Percentiles rank a stretch among this genome's conserved stretches.
Conservation (phyloP, 2,329 filamentous ascomycete genomes). For the Teratosphaeria pseudoeucalypti region DNA sequence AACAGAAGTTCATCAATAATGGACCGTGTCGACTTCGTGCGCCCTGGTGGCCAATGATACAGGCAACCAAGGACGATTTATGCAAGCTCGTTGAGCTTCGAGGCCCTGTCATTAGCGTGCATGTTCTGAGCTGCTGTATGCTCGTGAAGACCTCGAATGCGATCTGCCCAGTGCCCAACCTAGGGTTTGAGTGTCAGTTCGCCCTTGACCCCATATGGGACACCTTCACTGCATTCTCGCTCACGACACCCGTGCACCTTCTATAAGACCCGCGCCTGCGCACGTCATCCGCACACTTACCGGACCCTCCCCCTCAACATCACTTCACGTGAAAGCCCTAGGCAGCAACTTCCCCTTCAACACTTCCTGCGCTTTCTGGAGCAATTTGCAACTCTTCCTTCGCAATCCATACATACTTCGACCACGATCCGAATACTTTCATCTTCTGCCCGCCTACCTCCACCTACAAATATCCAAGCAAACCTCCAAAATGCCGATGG, state of each 20-base stretch:
- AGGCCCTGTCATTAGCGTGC: background rate
- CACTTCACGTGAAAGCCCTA: background rate
- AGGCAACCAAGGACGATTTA: no score
- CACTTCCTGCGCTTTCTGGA: background rate
- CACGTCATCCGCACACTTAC: background rate
- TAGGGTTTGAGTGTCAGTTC: background rate
- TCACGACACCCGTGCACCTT: background rate
- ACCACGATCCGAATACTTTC: background rate
- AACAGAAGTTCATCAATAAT: background rate
- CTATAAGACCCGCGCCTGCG: background rate
- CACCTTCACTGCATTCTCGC: background rate
- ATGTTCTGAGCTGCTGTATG: background rate
- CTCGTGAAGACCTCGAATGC: background rate
- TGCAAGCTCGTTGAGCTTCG: background rate
- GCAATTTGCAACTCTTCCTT: background rate
- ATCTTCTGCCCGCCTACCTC: background rate
- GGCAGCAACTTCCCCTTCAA: background rate
- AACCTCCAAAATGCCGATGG: background rate
- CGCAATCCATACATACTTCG: background rate
- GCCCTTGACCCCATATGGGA: background rate
- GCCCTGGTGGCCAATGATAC: background rate
- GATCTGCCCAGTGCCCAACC: background rate
- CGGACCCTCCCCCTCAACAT: background rate
- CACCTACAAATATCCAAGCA: background rate
- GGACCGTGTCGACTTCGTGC: background rate